Conservation (phyloP, 164 flowering plant species). For the Chimonanthus praecox region DNA sequence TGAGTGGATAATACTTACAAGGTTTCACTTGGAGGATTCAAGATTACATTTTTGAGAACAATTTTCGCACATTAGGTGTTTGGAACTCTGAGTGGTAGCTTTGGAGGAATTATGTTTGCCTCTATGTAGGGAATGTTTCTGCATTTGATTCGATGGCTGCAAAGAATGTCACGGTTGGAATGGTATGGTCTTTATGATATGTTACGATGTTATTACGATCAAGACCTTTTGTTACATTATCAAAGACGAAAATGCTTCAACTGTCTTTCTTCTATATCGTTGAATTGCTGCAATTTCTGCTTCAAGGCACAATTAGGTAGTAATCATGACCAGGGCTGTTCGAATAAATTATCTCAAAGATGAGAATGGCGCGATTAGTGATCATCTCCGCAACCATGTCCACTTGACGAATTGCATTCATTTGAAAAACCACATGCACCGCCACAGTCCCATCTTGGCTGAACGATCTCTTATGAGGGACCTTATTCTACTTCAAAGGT, state of each 20-base stretch:
- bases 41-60: not conserved
- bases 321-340: slow-evolving; percentile 84
- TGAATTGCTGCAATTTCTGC: slow-evolving; percentile 16
- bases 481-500: slow-evolving; percentile 80
- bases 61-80: not conserved
- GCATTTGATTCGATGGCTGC: not conserved
- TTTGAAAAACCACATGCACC: slow-evolving; percentile 96
- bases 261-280: not conserved
- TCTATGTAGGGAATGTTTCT: slow-evolving; percentile 4
- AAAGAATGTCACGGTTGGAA: not conserved
- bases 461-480: slow-evolving; percentile 87
- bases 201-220: not conserved
- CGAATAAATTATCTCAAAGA: slow-evolving; percentile 71
- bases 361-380: slow-evolving; percentile 71
- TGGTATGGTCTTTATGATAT: slow-evolving; percentile 1
- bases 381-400: slow-evolving; percentile 90
- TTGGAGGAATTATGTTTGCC: not conserved
- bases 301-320: slow-evolving; percentile 17
- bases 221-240: not conserved
- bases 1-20: not conserved
- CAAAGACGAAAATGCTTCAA: not conserved
- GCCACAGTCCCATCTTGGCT: slow-evolving; percentile 70
- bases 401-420: slow-evolving; percentile 98
- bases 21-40: not conserved
- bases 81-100: not conserved